Percentiles rank a stretch among this genome's conserved stretches.
Conservation (phyloP, 2,329 filamentous ascomycete species). For the Pestalotiopsis sp. region DNA sequence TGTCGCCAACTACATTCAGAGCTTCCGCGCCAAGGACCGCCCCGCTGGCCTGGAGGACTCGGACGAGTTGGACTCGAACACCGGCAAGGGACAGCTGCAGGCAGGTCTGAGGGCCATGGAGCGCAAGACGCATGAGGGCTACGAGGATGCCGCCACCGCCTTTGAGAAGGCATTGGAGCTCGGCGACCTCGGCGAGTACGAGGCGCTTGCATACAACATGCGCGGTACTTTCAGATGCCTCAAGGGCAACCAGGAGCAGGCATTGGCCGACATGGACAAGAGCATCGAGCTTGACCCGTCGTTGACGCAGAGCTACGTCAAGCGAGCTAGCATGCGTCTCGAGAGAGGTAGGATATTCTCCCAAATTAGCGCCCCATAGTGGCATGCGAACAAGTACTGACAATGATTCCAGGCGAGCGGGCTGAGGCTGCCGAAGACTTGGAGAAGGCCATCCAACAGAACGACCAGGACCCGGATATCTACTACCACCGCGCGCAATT, state of each 20-base stretch:
- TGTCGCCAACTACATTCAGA: constrained; percentile 98
- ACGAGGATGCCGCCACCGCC: constrained; percentile 81
- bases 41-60: constrained; percentile 83
- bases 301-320: constrained; percentile 96
- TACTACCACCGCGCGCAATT: constrained; percentile 99
- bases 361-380: not conserved
- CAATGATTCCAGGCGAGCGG: constrained; percentile 63
- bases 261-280: constrained; percentile 85
- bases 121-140: constrained; percentile 87
- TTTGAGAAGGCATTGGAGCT: constrained; percentile 89
- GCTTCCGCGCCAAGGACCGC: constrained; percentile 83
- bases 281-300: constrained; percentile 87
- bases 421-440: constrained; percentile 90
- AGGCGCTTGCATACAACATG: constrained; percentile 94
- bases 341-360: constrained; percentile 70
- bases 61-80: constrained; percentile 75
- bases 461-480: constrained; percentile 90
- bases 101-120: constrained; percentile 79
- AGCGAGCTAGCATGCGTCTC: constrained; percentile 96
- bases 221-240: constrained; percentile 95
- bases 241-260: constrained; percentile 82
- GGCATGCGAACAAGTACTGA: not conserved
- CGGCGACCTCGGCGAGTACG: constrained; percentile 76
- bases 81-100: constrained; percentile 83
- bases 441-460: constrained; percentile 79